A percentile compares a stretch with the other conserved stretches of the same genome.
phyloP scores from a whole-genome alignment of 495 filamentous ascomycete genomes.

The Talaromyces proteolyticus region DNA sequence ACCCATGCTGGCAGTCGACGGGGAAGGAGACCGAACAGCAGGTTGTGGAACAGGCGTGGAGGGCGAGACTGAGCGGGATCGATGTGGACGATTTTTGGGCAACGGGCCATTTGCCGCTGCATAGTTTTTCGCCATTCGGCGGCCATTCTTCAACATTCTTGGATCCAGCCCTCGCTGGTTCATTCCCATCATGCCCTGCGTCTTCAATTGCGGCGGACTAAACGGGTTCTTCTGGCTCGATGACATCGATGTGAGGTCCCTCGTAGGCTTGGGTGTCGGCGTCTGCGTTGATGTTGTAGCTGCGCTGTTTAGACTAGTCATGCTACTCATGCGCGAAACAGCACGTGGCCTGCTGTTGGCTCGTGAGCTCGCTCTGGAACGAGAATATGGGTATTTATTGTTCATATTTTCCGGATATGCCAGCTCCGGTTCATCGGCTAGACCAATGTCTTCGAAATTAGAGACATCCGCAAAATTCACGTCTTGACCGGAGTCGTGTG shows the following conservation, averaged over 20 bases:
- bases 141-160: conserved; percentile 6
- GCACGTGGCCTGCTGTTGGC: conserved; percentile 1
- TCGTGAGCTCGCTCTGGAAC: conserved; percentile 7
- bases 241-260: conserved; percentile 31
- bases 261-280: not conserved
- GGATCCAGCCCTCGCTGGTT: conserved; percentile 2
- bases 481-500: conserved; percentile 58
- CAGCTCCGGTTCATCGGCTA: conserved; percentile 59
- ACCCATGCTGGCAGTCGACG: conserved; percentile 25
- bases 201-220: conserved; percentile 21
- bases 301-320: not conserved
- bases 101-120: not conserved
- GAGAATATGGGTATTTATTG: conserved; percentile 1
- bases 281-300: not conserved
- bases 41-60: conserved; percentile 10
- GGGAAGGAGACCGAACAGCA: conserved; percentile 22
- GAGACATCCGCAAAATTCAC: conserved; percentile 60
- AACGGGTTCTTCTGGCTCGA: conserved; percentile 42
- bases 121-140: not conserved
- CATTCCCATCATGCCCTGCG: conserved; percentile 9
- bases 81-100: not conserved
- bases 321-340: not conserved
- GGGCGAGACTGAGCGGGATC: conserved; percentile 14
- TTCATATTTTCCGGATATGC: conserved; percentile 10
- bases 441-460: conserved; percentile 91